phyloP scores from a whole-genome alignment of 2,329 filamentous ascomycete species.

The Ophiostoma himal-ulmi region DNA sequence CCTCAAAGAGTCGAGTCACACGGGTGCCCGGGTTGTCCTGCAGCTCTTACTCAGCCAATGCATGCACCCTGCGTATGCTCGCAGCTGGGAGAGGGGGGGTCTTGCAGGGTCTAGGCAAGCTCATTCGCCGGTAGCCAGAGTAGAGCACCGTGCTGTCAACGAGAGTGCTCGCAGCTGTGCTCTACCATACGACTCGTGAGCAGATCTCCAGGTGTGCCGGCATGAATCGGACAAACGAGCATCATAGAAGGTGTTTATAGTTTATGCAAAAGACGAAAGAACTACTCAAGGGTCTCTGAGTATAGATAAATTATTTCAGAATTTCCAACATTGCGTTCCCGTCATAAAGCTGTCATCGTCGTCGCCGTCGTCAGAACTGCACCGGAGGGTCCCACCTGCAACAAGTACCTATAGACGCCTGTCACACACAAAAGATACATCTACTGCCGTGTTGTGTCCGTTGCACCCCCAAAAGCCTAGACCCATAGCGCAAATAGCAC shows the following conservation, averaged over 20 bases:
- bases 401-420: not conserved
- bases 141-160: not conserved
- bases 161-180: not conserved
- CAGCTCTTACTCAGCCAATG: not conserved
- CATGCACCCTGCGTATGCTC: slow-evolving; percentile 2
- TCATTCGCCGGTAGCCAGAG: not conserved
- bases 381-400: not conserved
- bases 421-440: not conserved
- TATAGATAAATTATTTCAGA: not conserved
- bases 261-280: too few relatives aligned
- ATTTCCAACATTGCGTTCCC: not conserved
- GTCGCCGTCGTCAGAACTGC: not conserved
- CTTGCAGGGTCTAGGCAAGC: not conserved
- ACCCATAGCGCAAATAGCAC: not conserved
- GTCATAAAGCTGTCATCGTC: not conserved
- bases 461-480: not conserved
- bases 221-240: too few relatives aligned
- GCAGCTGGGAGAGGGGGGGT: not conserved
- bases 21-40: not conserved
- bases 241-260: too few relatives aligned
- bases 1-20: not conserved
- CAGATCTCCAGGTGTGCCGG: not conserved
- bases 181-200: not conserved
- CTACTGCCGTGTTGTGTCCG: not conserved
- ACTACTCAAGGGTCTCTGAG: too few relatives aligned